These are phyloP conservation scores for Phytophthora crassamura DNA, from an alignment of 352 stramenopile species.

Conservation along the genomic window DNA sequence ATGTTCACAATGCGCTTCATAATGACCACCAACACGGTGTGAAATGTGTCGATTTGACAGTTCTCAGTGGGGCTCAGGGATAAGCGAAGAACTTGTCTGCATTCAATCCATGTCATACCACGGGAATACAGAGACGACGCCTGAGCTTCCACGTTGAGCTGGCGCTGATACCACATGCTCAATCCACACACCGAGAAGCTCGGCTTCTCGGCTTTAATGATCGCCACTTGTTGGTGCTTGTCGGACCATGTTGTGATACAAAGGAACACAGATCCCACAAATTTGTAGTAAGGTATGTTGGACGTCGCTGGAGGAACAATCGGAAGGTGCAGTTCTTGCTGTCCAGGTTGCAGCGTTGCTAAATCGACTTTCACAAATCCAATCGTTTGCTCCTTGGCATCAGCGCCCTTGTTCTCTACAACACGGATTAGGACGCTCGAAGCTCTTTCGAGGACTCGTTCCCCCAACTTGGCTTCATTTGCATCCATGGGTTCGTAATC, in stretches of 20 bases:
- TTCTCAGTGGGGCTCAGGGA: constrained; percentile 69
- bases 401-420: constrained; percentile 36
- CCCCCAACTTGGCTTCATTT: constrained; percentile 11
- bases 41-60: constrained; percentile 65
- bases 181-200: constrained; percentile 28
- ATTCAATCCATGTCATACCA: constrained; percentile 47
- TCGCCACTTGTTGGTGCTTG: background rate
- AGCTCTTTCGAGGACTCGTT: constrained; percentile 38
- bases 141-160: constrained; percentile 17
- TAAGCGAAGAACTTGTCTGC: constrained; percentile 53
- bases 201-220: background rate
- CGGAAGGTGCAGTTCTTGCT: constrained; percentile 47
- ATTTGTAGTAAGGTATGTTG: constrained; percentile 59
- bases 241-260: constrained; percentile 27
- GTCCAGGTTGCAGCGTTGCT: constrained; percentile 38
- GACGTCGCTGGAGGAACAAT: constrained; percentile 45
- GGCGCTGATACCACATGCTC: constrained; percentile 44
- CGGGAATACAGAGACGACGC: constrained; percentile 14
- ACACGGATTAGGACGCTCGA: constrained; percentile 61
- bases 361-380: constrained; percentile 65
- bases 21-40: constrained; percentile 53
- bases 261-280: constrained; percentile 51
- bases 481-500: constrained; percentile 3
- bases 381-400: constrained; percentile 20
- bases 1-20: constrained; percentile 66